phyloP scores from a whole-genome alignment of 352 stramenopile species.

The Phytophthora brassicae region DNA sequence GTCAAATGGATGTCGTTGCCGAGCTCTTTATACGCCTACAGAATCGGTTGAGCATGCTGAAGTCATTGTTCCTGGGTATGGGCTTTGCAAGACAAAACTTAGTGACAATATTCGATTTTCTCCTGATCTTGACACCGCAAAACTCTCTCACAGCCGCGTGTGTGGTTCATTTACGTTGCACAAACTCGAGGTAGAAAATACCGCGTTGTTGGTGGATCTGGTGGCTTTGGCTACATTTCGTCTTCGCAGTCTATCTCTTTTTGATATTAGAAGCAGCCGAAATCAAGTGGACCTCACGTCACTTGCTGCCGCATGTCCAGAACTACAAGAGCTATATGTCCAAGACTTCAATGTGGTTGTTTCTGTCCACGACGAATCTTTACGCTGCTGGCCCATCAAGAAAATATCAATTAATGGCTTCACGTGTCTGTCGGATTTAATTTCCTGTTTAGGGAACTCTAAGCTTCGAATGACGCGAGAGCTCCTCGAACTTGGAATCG shows the following conservation, averaged over 20 bases:
- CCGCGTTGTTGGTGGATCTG: not conserved
- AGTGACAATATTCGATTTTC: no score
- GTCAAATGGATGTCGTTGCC: not conserved
- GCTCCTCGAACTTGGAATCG: not conserved
- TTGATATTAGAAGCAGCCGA: not conserved
- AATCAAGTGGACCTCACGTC: not conserved
- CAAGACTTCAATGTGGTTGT: not conserved
- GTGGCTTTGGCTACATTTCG: not conserved
- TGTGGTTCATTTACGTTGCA: not conserved
- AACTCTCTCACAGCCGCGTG: not conserved
- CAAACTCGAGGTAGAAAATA: not conserved
- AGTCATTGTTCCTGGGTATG: not conserved
- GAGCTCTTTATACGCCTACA: not conserved
- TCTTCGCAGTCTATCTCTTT: not conserved
- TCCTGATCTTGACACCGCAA: no score
- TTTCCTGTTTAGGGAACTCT: not conserved
- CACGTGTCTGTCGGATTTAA: not conserved
- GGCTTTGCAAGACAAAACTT: not conserved
- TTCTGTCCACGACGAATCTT: not conserved
- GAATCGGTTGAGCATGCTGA: no score
- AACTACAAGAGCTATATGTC: not conserved
- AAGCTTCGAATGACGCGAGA: not conserved
- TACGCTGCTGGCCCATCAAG: conserved; percentile 1
- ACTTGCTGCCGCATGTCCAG: not conserved
- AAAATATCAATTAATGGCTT: not conserved